Base-by-base conservation (phyloP, 306 rosid genomes). In the Rosa rugosa region DNA sequence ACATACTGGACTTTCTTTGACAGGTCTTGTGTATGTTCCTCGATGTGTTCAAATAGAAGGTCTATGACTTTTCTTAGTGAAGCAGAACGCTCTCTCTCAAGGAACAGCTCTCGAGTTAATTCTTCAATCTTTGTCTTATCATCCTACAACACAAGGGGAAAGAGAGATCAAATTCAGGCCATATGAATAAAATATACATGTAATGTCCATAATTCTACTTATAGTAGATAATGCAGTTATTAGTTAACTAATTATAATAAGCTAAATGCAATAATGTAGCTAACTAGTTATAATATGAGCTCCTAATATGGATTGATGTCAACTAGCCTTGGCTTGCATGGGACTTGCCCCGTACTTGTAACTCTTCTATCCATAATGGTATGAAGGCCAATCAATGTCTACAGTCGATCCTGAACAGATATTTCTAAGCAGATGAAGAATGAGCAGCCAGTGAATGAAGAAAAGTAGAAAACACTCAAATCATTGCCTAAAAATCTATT, bases 31-130 rank as follows among this genome's bases (percentile, higher is more conserved):
- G 82, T 77, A 51, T 84, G 84, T 68, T 80, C 82, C 71, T 84
- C 77, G 16, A 80, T 80, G 65, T 84, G 84, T 69, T 56, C 71
- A 74, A 84, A 71, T 41, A 80, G 64, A 53, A 80, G 69, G 74
- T 84, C 87, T 56, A 84, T 72, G 20, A 73, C 73, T 78, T 76
- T 77, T 72, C 84, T 76, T 44, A 84, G 80, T 11, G 87, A 80
- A 76, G 84, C 79, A 46, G 81, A 84, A 36, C 82, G 79, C 84
- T 84, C 60, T 77, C 76, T 84, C 84, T 80, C 87, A 3, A 73
- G 79, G 68, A 80, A 77, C 67, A 84, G 76, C 75, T 79, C 78
- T 4, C 4, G 51, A 17, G 79, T 84, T 76, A 80, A 62, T 49
- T 84, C 82, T 84, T 72, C 78, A 54, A 84, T 57, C 81, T 69